Base-by-base conservation (phyloP, 306 rosid species). In the Trifolium pratense region DNA sequence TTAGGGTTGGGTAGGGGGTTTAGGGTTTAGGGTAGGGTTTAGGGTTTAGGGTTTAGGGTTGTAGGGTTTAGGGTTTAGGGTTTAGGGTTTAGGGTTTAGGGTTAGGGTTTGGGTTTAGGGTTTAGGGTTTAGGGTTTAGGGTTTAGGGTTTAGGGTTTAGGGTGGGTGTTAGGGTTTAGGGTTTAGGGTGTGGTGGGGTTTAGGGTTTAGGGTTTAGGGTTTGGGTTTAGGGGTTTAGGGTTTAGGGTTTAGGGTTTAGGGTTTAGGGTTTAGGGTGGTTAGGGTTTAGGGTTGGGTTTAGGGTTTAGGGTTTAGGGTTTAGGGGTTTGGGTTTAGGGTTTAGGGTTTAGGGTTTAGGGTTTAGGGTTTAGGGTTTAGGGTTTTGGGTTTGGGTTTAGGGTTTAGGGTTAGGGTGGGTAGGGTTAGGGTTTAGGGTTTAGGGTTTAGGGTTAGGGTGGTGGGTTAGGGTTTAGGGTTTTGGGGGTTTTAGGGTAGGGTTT, bases 401-500 rank as follows among this genome's bases (percentile, higher is more conserved):
- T n/a, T n/a, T n/a, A n/a, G n/a, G n/a, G n/a, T n/a, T n/a, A n/a
- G n/a, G n/a, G n/a, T n/a, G n/a, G n/a, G n/a, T n/a, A n/a, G n/a
- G n/a, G n/a, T 52, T 66, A 37, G 66, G 56, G 57, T 66, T 66
- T 53, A 21, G 66, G 57, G 57, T 53, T 66, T 64, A 4, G 12
- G 52, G 52, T 16, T 51, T 6, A 21, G 66, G 64, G 40, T 75
- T 39, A 39, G 73, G 66, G 57, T 75, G 66, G 16, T n/a, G 56
- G 53, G 1, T 45, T 45, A 3, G 56, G 66, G 57, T 75, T 65
- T 75, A 65, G 48, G 49, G 49, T 12, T 75, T 53, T 25, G 67
- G 59, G 53, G 51, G 51, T 16, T 45, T 76, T 53, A 40, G 67
- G 58, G 53, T 51, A 37, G 55, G 65, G 65, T 64, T 75, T 64